Evolutionary conservation across 2,329 filamentous ascomycete genomes (phyloP).

Genomic region (Talaromyces amestolkiae): DNA sequence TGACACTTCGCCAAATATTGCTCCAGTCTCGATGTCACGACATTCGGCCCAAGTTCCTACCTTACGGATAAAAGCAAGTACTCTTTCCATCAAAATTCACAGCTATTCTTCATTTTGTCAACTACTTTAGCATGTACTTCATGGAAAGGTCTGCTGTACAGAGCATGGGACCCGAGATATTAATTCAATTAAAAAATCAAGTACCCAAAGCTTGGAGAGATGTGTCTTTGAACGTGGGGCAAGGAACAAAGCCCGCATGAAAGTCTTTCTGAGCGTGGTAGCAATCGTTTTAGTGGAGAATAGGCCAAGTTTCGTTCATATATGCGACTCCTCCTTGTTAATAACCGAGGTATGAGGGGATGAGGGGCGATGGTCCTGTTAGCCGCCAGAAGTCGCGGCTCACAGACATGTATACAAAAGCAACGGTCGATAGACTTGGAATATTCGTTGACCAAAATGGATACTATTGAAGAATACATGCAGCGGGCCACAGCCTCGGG

Average conservation of each 20-base stretch:
- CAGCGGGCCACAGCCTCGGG: constrained; percentile 6
- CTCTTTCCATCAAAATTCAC: too few relatives aligned
- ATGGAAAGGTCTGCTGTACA: neutral
- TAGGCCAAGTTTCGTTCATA: neutral
- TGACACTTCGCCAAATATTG: too few relatives aligned
- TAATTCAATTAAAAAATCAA: neutral
- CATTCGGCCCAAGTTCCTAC: too few relatives aligned
- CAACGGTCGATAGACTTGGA: neutral
- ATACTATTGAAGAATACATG: constrained; percentile 11
- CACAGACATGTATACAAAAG: neutral
- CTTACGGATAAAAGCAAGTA: too few relatives aligned
- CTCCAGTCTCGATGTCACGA: too few relatives aligned
- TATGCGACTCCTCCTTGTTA: neutral
- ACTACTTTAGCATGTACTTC: neutral
- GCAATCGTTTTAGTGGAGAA: neutral
- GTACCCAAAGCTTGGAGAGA: neutral
- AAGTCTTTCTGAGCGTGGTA: neutral
- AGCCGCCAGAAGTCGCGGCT: neutral
- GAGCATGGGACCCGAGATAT: neutral
- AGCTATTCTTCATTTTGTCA: too few relatives aligned
- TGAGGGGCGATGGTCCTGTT: neutral
- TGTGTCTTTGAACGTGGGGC: neutral
- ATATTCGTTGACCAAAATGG: constrained; percentile 2
- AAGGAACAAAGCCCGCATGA: neutral
- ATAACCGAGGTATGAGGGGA: neutral